A percentile compares a stretch with the other conserved stretches of the same genome.
Conservation (phyloP, 306 rosid genomes). For the Inga oerstediana region DNA sequence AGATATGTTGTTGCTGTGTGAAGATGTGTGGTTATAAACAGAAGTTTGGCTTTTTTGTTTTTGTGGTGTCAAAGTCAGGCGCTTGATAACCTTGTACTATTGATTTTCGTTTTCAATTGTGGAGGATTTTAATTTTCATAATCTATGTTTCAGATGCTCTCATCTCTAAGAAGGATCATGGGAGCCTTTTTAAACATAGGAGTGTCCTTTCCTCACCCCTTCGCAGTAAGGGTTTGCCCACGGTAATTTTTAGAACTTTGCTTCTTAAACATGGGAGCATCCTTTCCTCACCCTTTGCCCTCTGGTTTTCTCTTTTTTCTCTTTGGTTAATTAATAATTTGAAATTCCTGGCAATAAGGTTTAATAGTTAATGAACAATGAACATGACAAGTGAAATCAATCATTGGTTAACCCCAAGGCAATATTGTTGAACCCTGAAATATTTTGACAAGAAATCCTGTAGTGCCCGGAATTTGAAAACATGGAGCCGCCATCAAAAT, state of each 20-base stretch:
- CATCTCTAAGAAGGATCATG: conserved; percentile 74
- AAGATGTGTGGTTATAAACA: conserved; percentile 7
- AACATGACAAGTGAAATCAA: neutral
- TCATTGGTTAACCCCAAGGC: neutral
- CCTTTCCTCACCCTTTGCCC: neutral
- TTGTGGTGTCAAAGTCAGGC: conserved; percentile 7
- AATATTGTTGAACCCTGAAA: neutral
- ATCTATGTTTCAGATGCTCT: conserved; percentile 67
- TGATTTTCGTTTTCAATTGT: conserved; percentile 7
- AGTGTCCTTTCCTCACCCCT: conserved; percentile 26
- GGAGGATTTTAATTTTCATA: conserved; percentile 16
- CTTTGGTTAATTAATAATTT: neutral
- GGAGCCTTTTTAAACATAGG: too few species aligned
- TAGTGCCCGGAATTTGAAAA: too few species aligned
- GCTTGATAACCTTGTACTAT: neutral
- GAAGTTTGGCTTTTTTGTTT: neutral
- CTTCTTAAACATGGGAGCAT: conserved; percentile 6
- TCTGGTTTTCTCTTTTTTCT: neutral
- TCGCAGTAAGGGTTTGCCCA: conserved; percentile 69
- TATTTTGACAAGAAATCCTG: neutral
- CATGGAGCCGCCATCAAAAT: too few species aligned
- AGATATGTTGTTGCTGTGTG: conserved; percentile 14
- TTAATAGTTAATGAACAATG: neutral
- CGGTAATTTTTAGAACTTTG: conserved; percentile 52
- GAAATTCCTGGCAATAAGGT: neutral